Evolutionary conservation across 192 early-diverging fungal genomes (phyloP).

Genomic region (Phycomyces blakesleeanus): DNA sequence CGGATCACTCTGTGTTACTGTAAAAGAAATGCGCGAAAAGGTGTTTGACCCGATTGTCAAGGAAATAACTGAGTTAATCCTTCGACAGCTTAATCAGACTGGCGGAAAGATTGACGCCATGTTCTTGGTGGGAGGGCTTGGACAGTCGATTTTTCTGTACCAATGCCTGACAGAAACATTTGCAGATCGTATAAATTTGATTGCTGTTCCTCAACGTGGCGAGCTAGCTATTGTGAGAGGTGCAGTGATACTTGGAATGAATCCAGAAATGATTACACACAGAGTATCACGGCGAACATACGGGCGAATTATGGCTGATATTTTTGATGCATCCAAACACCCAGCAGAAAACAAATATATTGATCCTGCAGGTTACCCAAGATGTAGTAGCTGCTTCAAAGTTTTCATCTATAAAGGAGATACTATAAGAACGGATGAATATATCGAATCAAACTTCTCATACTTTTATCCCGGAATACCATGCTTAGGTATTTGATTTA

Average conservation of each 20-base stretch:
- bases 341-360: conserved; percentile 31
- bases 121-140: conserved; percentile 48
- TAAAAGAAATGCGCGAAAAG: conserved; percentile 35
- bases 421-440: conserved; percentile 39
- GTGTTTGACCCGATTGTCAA: conserved; percentile 47
- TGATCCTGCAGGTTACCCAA: too few species aligned
- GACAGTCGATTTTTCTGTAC: conserved; percentile 37
- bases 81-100: conserved; percentile 28
- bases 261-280: conserved; percentile 33
- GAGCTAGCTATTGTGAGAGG: conserved; percentile 47
- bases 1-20: conserved; percentile 36
- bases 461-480: conserved; percentile 31
- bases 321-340: conserved; percentile 36
- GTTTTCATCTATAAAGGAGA: conserved; percentile 30
- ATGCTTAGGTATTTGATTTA: conserved; percentile 20
- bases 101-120: conserved; percentile 28
- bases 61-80: conserved; percentile 34
- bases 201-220: conserved; percentile 39
- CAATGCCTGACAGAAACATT: conserved; percentile 33
- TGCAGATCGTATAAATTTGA: conserved; percentile 22
- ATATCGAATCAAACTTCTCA: conserved; percentile 42
- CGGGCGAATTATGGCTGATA: conserved; percentile 36
- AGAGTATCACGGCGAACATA: conserved; percentile 40
- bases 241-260: conserved; percentile 41
- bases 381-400: conserved; percentile 30